These are phyloP conservation scores for Claviceps arundinis DNA, from an alignment of 2,329 filamentous ascomycete genomes.

Conservation along the genomic window DNA sequence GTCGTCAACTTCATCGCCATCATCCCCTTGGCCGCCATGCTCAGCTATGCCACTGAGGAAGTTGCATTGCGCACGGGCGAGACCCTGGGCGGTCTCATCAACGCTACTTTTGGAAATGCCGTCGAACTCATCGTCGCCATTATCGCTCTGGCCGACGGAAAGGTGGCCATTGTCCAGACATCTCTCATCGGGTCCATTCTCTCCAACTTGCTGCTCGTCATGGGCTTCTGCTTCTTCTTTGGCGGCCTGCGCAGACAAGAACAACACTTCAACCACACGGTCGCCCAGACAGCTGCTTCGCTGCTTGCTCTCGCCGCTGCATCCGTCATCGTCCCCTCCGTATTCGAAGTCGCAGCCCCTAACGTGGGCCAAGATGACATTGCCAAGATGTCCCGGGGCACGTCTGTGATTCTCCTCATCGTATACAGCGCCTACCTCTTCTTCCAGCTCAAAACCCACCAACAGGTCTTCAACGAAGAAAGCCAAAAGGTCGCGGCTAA, in stretches of 20 bases:
- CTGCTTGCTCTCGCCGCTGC: constrained; percentile 67
- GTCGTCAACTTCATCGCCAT: constrained; percentile 91
- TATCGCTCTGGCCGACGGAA: constrained; percentile 59
- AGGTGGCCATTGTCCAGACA: constrained; percentile 80
- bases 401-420: constrained; percentile 65
- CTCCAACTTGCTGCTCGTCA: constrained; percentile 75
- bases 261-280: constrained; percentile 84
- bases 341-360: constrained; percentile 48
- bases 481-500: constrained; percentile 61
- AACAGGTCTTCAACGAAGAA: constrained; percentile 63
- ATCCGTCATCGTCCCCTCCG: constrained; percentile 78
- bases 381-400: constrained; percentile 55
- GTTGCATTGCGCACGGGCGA: constrained; percentile 72
- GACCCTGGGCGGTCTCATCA: constrained; percentile 75
- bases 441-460: constrained; percentile 85
- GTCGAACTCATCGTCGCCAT: constrained; percentile 83
- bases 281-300: constrained; percentile 79
- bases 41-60: constrained; percentile 84
- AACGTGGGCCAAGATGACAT: constrained; percentile 34
- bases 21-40: constrained; percentile 73
- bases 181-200: constrained; percentile 86
- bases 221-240: constrained; percentile 89
- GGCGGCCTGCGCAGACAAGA: constrained; percentile 66
- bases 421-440: constrained; percentile 75
- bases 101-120: constrained; percentile 86